A percentile compares a stretch with the other conserved stretches of the same genome.
Evolutionary conservation across 768 basidiomycete species (phyloP).

Genomic region (Hericium alpestre): DNA sequence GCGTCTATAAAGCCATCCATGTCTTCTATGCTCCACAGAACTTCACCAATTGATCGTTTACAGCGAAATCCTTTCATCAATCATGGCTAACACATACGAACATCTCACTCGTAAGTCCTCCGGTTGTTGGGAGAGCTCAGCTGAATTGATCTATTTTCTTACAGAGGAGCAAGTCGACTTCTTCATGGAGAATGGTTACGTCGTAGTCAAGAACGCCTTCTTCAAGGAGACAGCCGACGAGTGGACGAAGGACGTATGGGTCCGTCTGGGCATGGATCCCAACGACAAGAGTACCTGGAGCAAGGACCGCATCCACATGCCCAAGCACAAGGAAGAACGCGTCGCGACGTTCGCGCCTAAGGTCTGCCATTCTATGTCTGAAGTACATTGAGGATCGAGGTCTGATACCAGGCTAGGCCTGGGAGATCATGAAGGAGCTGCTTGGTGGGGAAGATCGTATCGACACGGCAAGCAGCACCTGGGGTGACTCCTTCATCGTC

Average conservation of each 20-base stretch:
- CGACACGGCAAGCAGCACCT: constrained; percentile 33
- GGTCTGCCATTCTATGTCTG: constrained; percentile 17
- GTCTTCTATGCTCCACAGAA: neutral
- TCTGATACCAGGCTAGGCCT: constrained; percentile 28
- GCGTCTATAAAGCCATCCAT: neutral
- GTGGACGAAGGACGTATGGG: constrained; percentile 42
- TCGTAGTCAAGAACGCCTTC: constrained; percentile 44
- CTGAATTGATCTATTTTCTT: neutral
- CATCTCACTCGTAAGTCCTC: constrained; percentile 22
- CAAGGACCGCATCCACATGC: constrained; percentile 45
- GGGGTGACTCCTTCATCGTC: constrained; percentile 55
- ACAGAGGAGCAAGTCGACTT: constrained; percentile 39
- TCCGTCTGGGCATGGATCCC: constrained; percentile 40
- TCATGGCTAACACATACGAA: constrained; percentile 23
- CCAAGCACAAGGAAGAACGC: constrained; percentile 34
- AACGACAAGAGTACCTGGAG: constrained; percentile 46
- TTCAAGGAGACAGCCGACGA: constrained; percentile 38
- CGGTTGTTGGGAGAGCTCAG: neutral
- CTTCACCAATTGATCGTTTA: neutral
- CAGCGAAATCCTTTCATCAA: neutral
- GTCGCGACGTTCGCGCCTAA: constrained; percentile 44
- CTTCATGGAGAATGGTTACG: constrained; percentile 46
- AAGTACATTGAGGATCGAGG: neutral
- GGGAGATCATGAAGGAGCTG: constrained; percentile 51
- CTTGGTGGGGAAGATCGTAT: constrained; percentile 52